phyloP scores from a whole-genome alignment of 2,329 filamentous ascomycete species.

The Fusarium transvaalense region DNA sequence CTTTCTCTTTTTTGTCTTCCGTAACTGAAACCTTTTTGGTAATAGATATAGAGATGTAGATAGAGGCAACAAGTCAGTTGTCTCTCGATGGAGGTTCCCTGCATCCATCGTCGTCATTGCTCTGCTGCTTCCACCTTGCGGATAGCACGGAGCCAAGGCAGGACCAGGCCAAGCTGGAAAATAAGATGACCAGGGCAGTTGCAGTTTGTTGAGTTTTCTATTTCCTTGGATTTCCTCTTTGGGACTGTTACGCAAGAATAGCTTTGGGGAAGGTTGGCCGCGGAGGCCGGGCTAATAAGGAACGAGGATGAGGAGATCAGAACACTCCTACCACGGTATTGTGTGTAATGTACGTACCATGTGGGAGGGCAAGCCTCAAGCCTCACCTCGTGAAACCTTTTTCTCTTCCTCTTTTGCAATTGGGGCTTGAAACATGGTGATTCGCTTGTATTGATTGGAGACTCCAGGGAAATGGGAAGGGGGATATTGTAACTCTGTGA shows the following conservation, averaged over 20 bases:
- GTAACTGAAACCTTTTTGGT: constrained; percentile 6
- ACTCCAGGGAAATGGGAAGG: constrained; percentile 35
- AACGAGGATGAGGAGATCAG: neutral
- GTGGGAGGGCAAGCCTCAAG: constrained; percentile 15
- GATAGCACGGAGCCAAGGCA: constrained; percentile 18
- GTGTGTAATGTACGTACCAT: constrained; percentile 6
- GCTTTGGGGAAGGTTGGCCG: constrained; percentile 36
- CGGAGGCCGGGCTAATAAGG: constrained; percentile 9
- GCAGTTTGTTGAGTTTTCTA: constrained; percentile 42
- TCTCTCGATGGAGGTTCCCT: neutral
- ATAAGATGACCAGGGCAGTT: constrained; percentile 22
- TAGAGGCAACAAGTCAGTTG: constrained; percentile 1
- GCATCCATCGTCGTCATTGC: constrained; percentile 24
- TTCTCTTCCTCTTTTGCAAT: constrained; percentile 5
- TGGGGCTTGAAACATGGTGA: constrained; percentile 37
- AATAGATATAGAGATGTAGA: neutral
- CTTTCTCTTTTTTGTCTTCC: constrained; percentile 18
- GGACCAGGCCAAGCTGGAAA: constrained; percentile 15
- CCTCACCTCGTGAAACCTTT: too few relatives aligned
- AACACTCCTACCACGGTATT: neutral
- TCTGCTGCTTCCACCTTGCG: neutral
- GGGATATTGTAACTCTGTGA: constrained; percentile 16
- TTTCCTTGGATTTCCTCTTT: constrained; percentile 31
- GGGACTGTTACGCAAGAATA: constrained; percentile 29
- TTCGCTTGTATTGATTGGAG: constrained; percentile 23